Conservation (phyloP, 768 basidiomycete genomes). For the Hirschioporus abietinus region DNA sequence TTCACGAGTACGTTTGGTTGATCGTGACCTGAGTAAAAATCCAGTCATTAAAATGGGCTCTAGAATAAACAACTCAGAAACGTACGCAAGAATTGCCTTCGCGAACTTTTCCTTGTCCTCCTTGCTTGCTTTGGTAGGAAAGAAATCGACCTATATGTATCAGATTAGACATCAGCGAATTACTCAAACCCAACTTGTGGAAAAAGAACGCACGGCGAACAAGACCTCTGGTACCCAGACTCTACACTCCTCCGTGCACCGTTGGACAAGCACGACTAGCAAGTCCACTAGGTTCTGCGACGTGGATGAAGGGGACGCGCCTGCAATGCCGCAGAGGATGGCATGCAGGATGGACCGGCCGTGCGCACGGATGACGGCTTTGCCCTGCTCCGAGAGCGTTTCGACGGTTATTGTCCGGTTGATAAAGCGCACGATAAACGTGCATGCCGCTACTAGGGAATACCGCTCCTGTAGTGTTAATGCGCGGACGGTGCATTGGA, state of each 20-base stretch:
- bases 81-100: conserved; percentile 63
- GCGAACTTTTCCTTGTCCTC: conserved; percentile 79
- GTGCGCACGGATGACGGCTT: conserved; percentile 44
- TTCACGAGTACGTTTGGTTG: conserved; percentile 68
- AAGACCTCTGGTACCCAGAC: conserved; percentile 74
- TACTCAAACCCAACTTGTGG: too few species aligned
- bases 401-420: conserved; percentile 61
- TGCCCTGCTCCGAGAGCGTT: conserved; percentile 50
- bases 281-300: conserved; percentile 83
- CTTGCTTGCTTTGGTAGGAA: conserved; percentile 61
- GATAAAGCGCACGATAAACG: conserved; percentile 75
- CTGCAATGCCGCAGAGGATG: conserved; percentile 74
- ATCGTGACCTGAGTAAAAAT: conserved; percentile 49
- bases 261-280: conserved; percentile 58
- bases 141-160: conserved; percentile 60
- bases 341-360: conserved; percentile 71
- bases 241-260: conserved; percentile 48
- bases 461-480: conserved; percentile 78
- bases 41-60: too few species aligned
- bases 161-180: neutral
- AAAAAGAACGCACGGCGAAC: conserved; percentile 41
- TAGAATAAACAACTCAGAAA: conserved; percentile 1
- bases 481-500: conserved; percentile 63
- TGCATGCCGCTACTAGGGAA: conserved; percentile 75
- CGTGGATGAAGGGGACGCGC: conserved; percentile 76